Conservation (phyloP, 106 monocot species). For the Dendrobium catenatum region DNA sequence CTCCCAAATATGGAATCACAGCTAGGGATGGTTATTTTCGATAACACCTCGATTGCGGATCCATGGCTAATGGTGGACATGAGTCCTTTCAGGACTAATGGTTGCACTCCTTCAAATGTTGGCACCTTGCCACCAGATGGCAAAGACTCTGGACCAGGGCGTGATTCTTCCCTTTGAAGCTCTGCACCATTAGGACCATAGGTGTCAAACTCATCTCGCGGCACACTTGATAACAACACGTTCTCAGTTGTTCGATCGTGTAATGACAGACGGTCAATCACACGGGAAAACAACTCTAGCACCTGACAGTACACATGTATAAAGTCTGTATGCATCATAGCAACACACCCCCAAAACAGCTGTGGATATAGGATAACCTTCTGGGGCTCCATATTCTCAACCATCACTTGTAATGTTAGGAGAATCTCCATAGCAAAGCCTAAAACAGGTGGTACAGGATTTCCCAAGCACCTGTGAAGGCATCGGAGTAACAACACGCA, state of each 20-base stretch:
- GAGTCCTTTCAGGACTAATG: slow-evolving; percentile 91
- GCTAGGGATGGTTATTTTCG: slow-evolving; percentile 64
- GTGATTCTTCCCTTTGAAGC: slow-evolving; percentile 51
- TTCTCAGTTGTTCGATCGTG: slow-evolving; percentile 85
- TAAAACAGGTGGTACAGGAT: slow-evolving; percentile 81
- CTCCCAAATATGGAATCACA: slow-evolving; percentile 94
- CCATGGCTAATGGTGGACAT: slow-evolving; percentile 82
- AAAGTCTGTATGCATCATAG: slow-evolving; percentile 97
- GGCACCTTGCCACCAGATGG: slow-evolving; percentile 75
- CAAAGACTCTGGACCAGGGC: slow-evolving; percentile 28
- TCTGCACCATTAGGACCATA: slow-evolving; percentile 38
- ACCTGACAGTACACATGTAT: slow-evolving; percentile 93
- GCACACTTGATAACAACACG: slow-evolving; percentile 87
- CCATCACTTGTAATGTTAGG: slow-evolving; percentile 91
- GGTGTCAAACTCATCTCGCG: slow-evolving; percentile 84
- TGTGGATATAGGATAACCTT: slow-evolving; percentile 98
- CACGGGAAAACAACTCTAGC: slow-evolving; percentile 72
- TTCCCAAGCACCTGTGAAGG: slow-evolving; percentile 80
- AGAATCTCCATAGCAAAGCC: slow-evolving; percentile 98
- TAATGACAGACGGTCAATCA: slow-evolving; percentile 81
- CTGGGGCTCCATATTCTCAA: slow-evolving; percentile 93
- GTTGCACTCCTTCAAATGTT: slow-evolving; percentile 87
- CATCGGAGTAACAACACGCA: slow-evolving; percentile 91
- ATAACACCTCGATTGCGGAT: slow-evolving; percentile 80
- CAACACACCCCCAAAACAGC: slow-evolving; percentile 98